Conservation (phyloP, 164 flowering plant genomes). For the Vitis labrusca region DNA sequence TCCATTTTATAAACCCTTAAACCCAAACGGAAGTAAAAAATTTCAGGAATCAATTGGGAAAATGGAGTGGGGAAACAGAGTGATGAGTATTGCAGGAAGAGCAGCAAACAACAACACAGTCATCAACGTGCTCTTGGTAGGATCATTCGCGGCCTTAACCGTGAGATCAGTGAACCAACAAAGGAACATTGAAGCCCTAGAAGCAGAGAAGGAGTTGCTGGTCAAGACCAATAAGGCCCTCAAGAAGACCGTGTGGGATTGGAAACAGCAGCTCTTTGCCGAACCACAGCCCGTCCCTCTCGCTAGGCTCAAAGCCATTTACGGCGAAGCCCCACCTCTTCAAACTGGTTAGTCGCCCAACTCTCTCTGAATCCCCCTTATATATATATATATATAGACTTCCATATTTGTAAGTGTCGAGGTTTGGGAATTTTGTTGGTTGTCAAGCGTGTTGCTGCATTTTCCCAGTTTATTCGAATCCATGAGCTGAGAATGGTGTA, state of each 20-base stretch:
- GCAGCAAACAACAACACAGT: conserved; percentile 44
- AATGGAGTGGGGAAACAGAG: conserved; percentile 46
- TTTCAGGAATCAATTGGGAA: neutral
- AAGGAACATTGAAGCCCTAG: conserved; percentile 48
- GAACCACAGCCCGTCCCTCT: conserved; percentile 55
- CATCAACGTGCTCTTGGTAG: conserved; percentile 40
- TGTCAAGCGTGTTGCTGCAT: too few species aligned
- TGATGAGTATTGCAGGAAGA: conserved; percentile 13
- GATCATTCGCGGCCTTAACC: conserved; percentile 37
- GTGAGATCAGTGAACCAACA: conserved; percentile 60
- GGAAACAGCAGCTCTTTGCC: conserved; percentile 76
- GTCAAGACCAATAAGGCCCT: conserved; percentile 55
- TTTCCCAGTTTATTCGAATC: too few species aligned
- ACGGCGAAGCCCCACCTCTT: conserved; percentile 44
- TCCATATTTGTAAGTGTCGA: too few species aligned
- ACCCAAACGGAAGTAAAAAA: too few species aligned
- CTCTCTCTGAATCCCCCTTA: too few species aligned
- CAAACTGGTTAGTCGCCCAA: conserved; percentile 22
- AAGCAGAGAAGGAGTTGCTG: conserved; percentile 56
- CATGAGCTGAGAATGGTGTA: too few species aligned
- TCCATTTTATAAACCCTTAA: too few species aligned
- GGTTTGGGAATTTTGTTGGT: too few species aligned
- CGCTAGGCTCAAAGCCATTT: conserved; percentile 50
- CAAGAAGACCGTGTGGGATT: conserved; percentile 68
- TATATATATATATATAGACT: too few species aligned